Evolutionary conservation across 1,139 yeast genomes (phyloP), one percentile per base, ranked within the genome.

Genomic region (Yamadazyma diddensiae): DNA sequence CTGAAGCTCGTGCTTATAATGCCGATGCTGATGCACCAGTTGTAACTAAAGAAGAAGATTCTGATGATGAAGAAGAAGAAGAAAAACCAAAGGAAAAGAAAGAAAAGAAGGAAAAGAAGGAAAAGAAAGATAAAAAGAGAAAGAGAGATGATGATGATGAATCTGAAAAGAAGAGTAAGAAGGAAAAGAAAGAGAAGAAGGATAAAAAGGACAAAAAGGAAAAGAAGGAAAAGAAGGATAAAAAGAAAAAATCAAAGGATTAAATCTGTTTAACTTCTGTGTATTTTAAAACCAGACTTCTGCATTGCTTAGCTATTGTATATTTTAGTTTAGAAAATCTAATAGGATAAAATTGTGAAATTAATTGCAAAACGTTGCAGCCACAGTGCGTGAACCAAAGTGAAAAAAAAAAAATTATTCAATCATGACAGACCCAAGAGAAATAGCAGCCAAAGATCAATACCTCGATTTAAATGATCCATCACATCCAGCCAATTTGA

Each of bases 1-100:
- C 86, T 36, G 92, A 85, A 57, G 80, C 90, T 31, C 77, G 83
- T 62, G 85, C 94, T 38, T 92, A 92, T 70, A 92, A 90, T 55
- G 95, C 87, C 31, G 97, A 88, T 54, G 96, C 95, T 29, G 97
- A 88, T 59, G 79, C 90, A 37, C 59, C 66, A 40, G 68, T 62
- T 22, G 50, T 49, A 25, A 54, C 50, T 6, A 59, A 62, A 38
- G 68, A 63, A 38, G 66, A 67, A 30, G 65, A 60, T 38, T 69
- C 67, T 44, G 81, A 70, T 42, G 67, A 65, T 22, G 77, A 66
- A 33, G 77, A 73, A 41, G 72, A 69, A 29, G 65, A 61, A 32
- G 62, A 62, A 45, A 52, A 57, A 55, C 61, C 57, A 56, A 55
- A 59, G 45, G 53, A 57, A 59, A 55, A 59, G 41, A 45, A 58